These are phyloP conservation scores for Botrytis cinerea DNA, from an alignment of 2,329 filamentous ascomycete genomes.

Conservation along the genomic window DNA sequence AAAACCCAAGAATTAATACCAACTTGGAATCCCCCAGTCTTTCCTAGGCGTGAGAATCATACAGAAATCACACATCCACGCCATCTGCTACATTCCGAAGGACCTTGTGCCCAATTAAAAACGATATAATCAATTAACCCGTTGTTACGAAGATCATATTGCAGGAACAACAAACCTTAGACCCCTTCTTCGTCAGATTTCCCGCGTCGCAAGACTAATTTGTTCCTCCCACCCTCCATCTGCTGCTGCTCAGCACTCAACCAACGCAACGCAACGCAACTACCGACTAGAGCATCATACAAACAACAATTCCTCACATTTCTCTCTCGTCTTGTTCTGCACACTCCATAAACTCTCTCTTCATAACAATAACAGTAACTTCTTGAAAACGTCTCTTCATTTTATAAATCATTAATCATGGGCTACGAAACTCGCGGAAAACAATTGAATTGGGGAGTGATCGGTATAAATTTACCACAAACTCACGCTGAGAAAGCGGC, in stretches of 20 bases:
- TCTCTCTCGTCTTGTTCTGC: background rate
- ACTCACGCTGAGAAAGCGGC: conserved; percentile 61
- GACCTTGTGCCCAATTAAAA: conserved; percentile 34
- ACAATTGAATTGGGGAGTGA: conserved; percentile 86
- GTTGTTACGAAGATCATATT: conserved; percentile 40
- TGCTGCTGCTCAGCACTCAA: background rate
- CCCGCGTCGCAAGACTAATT: conserved; percentile 32
- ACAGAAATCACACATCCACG: conserved; percentile 2
- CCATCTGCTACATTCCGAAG: conserved; percentile 36
- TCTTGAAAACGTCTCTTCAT: conserved; percentile 26
- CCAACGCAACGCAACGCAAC: no score
- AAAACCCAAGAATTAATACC: background rate
- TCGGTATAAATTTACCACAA: conserved; percentile 86
- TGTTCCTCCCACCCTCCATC: conserved; percentile 1
- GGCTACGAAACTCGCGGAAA: conserved; percentile 97
- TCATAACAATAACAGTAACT: conserved; percentile 17
- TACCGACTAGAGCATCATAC: background rate
- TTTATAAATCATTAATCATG: conserved; percentile 54
- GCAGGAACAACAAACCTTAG: conserved; percentile 38
- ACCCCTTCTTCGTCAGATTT: conserved; percentile 28
- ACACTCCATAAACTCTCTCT: background rate
- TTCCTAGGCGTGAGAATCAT: conserved; percentile 9
- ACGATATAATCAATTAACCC: conserved; percentile 28
- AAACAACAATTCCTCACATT: background rate
- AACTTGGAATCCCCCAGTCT: conserved; percentile 19